Conservation (phyloP, 2,329 filamentous ascomycete species). For the Fusarium verticillioides region DNA sequence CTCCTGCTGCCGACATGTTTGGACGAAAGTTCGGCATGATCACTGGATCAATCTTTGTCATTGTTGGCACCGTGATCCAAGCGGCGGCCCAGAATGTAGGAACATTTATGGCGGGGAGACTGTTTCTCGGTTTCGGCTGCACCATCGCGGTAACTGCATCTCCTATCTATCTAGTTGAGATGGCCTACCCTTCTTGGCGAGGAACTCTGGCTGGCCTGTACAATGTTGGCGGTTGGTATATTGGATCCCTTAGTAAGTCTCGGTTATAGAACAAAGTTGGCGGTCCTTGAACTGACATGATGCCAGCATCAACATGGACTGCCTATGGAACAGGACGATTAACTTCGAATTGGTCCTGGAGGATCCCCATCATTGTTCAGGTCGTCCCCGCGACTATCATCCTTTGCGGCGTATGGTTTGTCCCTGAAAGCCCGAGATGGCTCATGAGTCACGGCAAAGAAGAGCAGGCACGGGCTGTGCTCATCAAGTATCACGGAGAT, state of each 20-base stretch:
- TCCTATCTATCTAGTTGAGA: slow-evolving; percentile 1
- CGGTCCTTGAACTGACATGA: background rate
- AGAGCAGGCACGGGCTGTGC: background rate
- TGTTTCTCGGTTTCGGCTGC: background rate
- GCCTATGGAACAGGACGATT: background rate
- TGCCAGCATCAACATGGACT: background rate
- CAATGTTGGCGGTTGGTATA: slow-evolving; percentile 3
- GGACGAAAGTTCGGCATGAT: background rate
- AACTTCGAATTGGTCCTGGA: background rate
- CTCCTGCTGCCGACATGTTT: background rate
- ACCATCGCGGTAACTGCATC: background rate
- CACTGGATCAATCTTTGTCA: background rate
- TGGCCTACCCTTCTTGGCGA: slow-evolving; percentile 1
- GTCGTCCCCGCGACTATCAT: background rate
- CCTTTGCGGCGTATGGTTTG: background rate
- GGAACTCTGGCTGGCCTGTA: background rate
- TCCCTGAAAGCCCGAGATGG: background rate
- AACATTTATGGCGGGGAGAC: background rate
- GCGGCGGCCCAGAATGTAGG: background rate
- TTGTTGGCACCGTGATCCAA: background rate
- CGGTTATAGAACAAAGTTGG: no score
- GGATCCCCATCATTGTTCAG: background rate
- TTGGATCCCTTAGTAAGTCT: background rate
- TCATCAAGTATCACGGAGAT: background rate
- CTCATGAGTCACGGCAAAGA: background rate